Conservation (phyloP, 164 flowering plant genomes). For the Piper betle region DNA sequence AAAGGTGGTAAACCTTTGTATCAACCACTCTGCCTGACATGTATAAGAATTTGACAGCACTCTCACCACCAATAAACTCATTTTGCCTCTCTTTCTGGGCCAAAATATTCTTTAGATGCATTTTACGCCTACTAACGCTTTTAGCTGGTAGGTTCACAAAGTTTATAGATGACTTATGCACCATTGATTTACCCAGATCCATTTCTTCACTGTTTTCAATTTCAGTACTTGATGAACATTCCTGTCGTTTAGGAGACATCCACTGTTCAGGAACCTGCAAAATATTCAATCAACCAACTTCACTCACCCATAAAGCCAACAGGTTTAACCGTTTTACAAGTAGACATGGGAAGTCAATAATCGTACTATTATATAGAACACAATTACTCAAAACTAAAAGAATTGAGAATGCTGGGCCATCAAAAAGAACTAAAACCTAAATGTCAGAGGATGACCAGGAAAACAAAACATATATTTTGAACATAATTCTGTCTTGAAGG, state of each 20-base stretch:
- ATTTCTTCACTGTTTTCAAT: slow-evolving; percentile 30
- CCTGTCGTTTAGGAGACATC: slow-evolving; percentile 26
- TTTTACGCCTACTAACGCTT: slow-evolving; percentile 61
- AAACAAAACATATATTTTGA: neutral
- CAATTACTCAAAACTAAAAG: neutral
- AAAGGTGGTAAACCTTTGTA: slow-evolving; percentile 29
- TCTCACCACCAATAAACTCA: slow-evolving; percentile 21
- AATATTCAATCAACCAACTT: slow-evolving; percentile 20
- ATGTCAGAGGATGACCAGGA: neutral
- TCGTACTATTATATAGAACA: neutral
- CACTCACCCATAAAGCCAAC: slow-evolving; percentile 8
- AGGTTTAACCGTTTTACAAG: neutral
- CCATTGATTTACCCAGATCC: slow-evolving; percentile 26
- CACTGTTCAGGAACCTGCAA: slow-evolving; percentile 26
- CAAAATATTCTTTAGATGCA: slow-evolving; percentile 21
- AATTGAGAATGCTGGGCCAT: neutral
- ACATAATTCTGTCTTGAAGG: slow-evolving; percentile 27
- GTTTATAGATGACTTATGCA: slow-evolving; percentile 22
- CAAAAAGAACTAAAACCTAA: neutral
- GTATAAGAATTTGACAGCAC: slow-evolving; percentile 11
- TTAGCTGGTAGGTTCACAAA: slow-evolving; percentile 38
- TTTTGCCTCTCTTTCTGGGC: slow-evolving; percentile 23
- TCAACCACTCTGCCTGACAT: slow-evolving; percentile 21
- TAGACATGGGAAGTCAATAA: neutral
- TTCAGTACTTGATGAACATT: slow-evolving; percentile 34